phyloP scores from a whole-genome alignment of 306 rosid species.

The Echinosophora koreensis region DNA sequence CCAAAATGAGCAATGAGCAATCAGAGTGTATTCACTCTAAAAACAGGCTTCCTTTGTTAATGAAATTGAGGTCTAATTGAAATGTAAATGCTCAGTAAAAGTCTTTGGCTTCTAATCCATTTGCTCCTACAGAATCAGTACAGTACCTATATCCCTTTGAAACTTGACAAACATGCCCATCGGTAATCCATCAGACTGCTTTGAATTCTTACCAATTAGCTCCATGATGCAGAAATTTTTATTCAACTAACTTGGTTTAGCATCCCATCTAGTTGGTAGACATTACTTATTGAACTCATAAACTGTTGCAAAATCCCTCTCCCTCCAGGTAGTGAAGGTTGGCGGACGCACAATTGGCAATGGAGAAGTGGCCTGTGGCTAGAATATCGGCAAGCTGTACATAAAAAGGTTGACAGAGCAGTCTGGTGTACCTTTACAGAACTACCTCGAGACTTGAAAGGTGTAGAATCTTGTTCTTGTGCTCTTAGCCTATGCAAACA shows the following conservation, averaged over 20 bases:
- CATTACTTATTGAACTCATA: too few relatives aligned
- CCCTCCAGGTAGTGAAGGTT: constrained; percentile 75
- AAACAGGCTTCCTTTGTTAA: too few relatives aligned
- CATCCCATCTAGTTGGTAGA: not conserved
- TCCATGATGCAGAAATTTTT: not conserved
- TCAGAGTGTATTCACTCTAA: too few relatives aligned
- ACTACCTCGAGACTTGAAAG: constrained; percentile 42
- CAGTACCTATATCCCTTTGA: not conserved
- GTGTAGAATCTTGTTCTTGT: constrained; percentile 30
- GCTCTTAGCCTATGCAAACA: constrained; percentile 37
- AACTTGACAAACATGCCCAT: constrained; percentile 9
- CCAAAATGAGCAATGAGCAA: too few relatives aligned
- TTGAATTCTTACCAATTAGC: constrained; percentile 7
- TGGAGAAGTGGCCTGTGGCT: constrained; percentile 81
- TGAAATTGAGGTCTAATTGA: not conserved
- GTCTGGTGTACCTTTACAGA: constrained; percentile 70
- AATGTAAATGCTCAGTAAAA: not conserved
- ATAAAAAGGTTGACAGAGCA: constrained; percentile 63
- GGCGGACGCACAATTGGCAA: constrained; percentile 84
- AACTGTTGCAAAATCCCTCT: constrained; percentile 7
- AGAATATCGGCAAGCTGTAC: constrained; percentile 42
- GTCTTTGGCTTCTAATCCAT: constrained; percentile 1
- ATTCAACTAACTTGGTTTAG: not conserved
- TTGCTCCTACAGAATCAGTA: not conserved
- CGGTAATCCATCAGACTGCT: not conserved